A percentile compares a stretch with the other conserved stretches of the same genome.
phyloP scores from a whole-genome alignment of 257 asterid genomes.

The Ophiorrhiza pumila region DNA sequence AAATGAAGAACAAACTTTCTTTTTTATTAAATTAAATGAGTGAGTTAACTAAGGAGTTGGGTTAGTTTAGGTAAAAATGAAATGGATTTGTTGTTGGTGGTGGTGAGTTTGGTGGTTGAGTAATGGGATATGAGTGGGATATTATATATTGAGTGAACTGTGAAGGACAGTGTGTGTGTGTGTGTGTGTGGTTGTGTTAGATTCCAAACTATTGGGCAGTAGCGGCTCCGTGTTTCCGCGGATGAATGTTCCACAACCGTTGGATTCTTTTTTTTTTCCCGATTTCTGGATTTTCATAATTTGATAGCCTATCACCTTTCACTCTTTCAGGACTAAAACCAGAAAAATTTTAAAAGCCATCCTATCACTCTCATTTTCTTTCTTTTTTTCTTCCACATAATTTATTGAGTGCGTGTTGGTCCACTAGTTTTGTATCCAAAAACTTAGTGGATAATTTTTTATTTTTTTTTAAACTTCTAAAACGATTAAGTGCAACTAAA shows the following conservation, averaged over 20 bases:
- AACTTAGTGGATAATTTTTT: not conserved
- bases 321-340: not conserved
- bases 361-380: conserved; percentile 21
- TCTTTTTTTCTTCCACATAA: not conserved
- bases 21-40: not conserved
- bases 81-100: too few species aligned
- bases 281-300: conserved; percentile 11
- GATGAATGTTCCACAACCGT: conserved; percentile 37
- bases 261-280: conserved; percentile 25
- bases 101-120: conserved; percentile 5
- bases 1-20: conserved; percentile 14
- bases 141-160: not conserved
- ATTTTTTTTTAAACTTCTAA: not conserved
- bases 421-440: not conserved
- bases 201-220: conserved; percentile 52
- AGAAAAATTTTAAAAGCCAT: conserved; percentile 11
- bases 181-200: conserved; percentile 17
- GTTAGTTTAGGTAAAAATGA: conserved; percentile 14
- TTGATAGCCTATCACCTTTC: conserved; percentile 17
- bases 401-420: not conserved
- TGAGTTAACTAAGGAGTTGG: conserved; percentile 27
- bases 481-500: not conserved
- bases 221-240: conserved; percentile 71
- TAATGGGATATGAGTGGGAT: not conserved
- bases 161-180: not conserved